phyloP scores from a whole-genome alignment of 192 early-diverging fungal genomes.

The Podila epigama region DNA sequence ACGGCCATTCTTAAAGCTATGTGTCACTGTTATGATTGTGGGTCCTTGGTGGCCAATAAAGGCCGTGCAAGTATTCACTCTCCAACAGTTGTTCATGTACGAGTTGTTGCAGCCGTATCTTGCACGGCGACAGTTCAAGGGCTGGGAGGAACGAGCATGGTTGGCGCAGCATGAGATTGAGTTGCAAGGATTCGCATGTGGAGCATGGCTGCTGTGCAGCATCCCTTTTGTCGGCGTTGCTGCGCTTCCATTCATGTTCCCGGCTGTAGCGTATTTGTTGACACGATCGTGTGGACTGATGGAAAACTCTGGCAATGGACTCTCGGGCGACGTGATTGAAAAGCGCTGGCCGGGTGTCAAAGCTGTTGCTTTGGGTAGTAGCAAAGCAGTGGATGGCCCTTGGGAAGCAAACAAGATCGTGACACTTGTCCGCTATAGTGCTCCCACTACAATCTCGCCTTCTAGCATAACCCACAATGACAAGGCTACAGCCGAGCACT shows the following conservation, averaged over 20 bases:
- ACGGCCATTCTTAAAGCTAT: neutral
- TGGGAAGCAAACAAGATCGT: constrained; percentile 12
- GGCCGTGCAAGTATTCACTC: neutral
- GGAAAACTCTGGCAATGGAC: constrained; percentile 3
- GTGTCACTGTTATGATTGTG: neutral
- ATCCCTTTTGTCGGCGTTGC: constrained; percentile 26
- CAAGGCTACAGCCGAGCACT: neutral
- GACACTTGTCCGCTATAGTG: constrained; percentile 11
- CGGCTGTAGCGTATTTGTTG: constrained; percentile 16
- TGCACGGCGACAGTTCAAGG: constrained; percentile 16
- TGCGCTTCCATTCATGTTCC: constrained; percentile 13
- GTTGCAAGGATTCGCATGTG: constrained; percentile 25
- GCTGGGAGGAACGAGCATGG: constrained; percentile 40
- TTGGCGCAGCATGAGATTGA: constrained; percentile 6
- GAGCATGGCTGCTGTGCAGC: constrained; percentile 16
- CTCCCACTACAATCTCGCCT: constrained; percentile 4
- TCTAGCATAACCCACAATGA: no score
- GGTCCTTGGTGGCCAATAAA: constrained; percentile 12
- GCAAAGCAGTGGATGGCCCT: constrained; percentile 3
- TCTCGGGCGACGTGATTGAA: constrained; percentile 19
- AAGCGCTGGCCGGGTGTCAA: constrained; percentile 15
- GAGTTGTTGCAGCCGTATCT: constrained; percentile 38
- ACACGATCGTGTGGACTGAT: constrained; percentile 29
- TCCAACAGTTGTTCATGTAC: constrained; percentile 34
- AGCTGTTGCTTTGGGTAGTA: constrained; percentile 9